Evolutionary conservation across 164 flowering plant species (phyloP), one percentile per base, ranked within the genome.

Genomic region (Echeveria elegans): DNA sequence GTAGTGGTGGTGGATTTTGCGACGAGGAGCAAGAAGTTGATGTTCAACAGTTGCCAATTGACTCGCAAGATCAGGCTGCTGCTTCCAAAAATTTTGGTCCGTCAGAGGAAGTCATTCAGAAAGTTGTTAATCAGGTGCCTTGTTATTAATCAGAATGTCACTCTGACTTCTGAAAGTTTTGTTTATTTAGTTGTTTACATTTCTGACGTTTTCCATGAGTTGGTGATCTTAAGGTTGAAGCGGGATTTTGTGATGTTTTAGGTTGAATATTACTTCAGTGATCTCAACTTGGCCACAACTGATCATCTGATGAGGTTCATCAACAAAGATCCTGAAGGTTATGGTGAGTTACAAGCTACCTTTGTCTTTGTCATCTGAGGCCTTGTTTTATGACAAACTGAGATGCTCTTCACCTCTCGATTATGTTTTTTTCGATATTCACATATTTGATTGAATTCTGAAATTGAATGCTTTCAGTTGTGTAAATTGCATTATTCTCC

Each of bases 261-360:
- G 98, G 98, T 94, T 70, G 98, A 94, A 69, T 91, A 88, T 70
- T 94, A 94, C 75, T 94, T 94, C 80, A 89, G 99, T 82, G 99
- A 94, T 77, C 68, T 86, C 31, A 94, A 94, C 77, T 73, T 94
- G 78, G 97, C 92, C 45, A 94, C 97, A 11, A 91, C 96, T 21
- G 99, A 91, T 72, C 96, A 91, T 79, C 76, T 94, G 65, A 86
- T 89, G 72, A 82, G 82, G 79, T 86, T 84, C 76, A 89, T 94
- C 69, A 81, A 67, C 79, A 91, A 91, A 77, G 96, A 91, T 78
- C 84, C 93, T 26, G 96, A 86, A 69, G 99, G 97, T 70, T 91
- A 80, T 80, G 99, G 99, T 91, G 78, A 76, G 73, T 69, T 38
- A 59, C 9, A 62, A 7, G n/a, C n/a, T n/a, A 66, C 19, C 21